Conservation (phyloP, 129 eudicot genomes). For the Lactuca sativa region DNA sequence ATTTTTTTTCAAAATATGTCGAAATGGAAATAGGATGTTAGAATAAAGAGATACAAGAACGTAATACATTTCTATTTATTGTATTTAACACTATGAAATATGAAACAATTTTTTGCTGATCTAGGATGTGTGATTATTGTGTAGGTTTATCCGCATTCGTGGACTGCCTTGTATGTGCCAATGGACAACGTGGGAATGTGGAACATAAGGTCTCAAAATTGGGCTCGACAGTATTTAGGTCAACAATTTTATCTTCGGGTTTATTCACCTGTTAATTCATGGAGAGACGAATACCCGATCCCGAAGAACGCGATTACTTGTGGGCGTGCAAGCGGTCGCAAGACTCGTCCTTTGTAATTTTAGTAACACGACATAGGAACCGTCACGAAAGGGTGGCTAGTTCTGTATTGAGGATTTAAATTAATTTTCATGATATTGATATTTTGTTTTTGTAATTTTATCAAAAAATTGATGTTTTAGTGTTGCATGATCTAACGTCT, state of each 20-base stretch:
- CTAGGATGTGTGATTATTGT: not conserved
- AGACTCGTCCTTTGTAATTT: constrained; percentile 63
- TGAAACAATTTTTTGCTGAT: not conserved
- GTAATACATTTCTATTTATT: too few species aligned
- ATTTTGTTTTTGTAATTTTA: constrained; percentile 12
- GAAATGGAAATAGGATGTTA: not conserved
- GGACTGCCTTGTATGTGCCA: constrained; percentile 87
- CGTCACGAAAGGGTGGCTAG: constrained; percentile 87
- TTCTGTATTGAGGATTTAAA: constrained; percentile 28
- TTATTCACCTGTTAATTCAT: constrained; percentile 67
- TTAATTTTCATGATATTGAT: not conserved
- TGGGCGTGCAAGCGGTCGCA: constrained; percentile 73
- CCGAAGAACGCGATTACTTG: constrained; percentile 88
- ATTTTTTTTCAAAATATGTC: too few species aligned
- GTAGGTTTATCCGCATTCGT: constrained; percentile 82
- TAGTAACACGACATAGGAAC: not conserved
- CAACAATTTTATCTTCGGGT: constrained; percentile 87
- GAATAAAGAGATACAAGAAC: not conserved
- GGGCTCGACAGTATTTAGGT: constrained; percentile 90
- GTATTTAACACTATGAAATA: too few species aligned
- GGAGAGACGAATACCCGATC: constrained; percentile 83
- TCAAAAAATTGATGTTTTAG: not conserved
- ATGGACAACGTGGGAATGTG: constrained; percentile 96
- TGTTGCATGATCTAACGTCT: not conserved
- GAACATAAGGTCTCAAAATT: constrained; percentile 81